phyloP scores from a whole-genome alignment of 1,284 basidiomycete genomes.

The Rhodotorula sp. region DNA sequence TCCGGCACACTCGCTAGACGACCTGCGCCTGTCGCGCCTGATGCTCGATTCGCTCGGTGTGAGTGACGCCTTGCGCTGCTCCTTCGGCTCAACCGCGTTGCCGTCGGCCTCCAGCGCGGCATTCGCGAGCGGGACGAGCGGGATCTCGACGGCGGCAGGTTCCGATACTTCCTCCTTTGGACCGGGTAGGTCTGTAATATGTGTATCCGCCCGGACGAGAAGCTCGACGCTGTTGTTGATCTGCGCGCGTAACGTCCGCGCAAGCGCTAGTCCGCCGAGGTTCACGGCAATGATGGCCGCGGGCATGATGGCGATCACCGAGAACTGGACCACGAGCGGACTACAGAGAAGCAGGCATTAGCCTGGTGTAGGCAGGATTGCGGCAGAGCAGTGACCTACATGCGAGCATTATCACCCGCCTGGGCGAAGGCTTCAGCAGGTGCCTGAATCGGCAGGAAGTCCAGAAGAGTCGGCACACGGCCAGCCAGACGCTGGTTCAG shows the following conservation, averaged over 20 bases:
- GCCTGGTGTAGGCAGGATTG: background rate
- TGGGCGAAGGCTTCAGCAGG: background rate
- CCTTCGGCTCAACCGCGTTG: background rate
- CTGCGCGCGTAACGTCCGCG: background rate
- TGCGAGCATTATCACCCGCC: background rate
- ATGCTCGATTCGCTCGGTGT: background rate
- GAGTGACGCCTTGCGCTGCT: background rate
- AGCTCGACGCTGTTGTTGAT: constrained; percentile 5
- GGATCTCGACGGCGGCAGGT: background rate
- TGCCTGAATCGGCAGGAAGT: background rate
- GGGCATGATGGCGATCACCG: background rate
- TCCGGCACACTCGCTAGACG: background rate
- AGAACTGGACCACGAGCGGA: background rate
- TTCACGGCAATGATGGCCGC: background rate
- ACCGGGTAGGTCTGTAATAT: background rate
- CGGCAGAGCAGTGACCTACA: background rate
- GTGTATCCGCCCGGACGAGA: background rate
- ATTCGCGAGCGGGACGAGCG: background rate
- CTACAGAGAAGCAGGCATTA: background rate
- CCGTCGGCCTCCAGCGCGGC: background rate
- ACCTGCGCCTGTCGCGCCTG: constrained; percentile 5
- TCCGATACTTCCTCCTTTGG: no score
- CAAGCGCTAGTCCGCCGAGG: constrained; percentile 5
- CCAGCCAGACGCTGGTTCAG: background rate
- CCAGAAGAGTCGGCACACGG: background rate